Evolutionary conservation across 2,329 filamentous ascomycete genomes (phyloP), one percentile per base, ranked within the genome.

Genomic region (Scorias spongiosa): DNA sequence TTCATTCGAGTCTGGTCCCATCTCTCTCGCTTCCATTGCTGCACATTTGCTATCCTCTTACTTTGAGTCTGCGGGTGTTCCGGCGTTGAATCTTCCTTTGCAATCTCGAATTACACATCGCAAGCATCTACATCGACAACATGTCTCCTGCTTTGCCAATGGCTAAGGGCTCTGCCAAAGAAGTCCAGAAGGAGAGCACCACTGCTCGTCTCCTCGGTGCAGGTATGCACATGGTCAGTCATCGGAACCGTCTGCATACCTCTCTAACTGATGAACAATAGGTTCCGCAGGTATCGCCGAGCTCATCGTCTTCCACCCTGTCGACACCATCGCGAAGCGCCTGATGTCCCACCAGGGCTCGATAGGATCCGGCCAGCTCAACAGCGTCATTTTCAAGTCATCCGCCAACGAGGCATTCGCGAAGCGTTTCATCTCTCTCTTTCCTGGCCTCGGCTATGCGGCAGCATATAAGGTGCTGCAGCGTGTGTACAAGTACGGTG

Each of bases 381-480:
- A 93, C 69, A 68, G 77, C 52, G 87, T 98, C 66, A 83, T 98
- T 62, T 98, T 98, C 78, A 91, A 79, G 66, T 83, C 94, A 57
- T 84, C 81, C 65, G 87, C 89, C 52, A 59, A 66, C 47, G 88
- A 85, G 26, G 63, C 86, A 5, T 54, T 75, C 29, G 73, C 74
- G 44, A 71, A 71, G 56, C 95, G 95, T 64, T 95, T 96, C 66
- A 75, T 95, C 59, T 95, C 89, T 38, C 76, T 98, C 40, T 98
- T 98, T 70, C 91, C 91, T 29, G 91, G 91, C 60, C 76, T 98
- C 48, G 91, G 91, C 60, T 98, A 98, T 65, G 91, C 91, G 46
- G 91, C 91, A 45, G 88, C 88, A 49, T 98, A 98, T 75, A 98
- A 98, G 76, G 80, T 96, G 49, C 77, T 94, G 45, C 91, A 98